Conservation (phyloP, 495 filamentous ascomycete genomes). For the Aspergillus saccharolyticus region DNA sequence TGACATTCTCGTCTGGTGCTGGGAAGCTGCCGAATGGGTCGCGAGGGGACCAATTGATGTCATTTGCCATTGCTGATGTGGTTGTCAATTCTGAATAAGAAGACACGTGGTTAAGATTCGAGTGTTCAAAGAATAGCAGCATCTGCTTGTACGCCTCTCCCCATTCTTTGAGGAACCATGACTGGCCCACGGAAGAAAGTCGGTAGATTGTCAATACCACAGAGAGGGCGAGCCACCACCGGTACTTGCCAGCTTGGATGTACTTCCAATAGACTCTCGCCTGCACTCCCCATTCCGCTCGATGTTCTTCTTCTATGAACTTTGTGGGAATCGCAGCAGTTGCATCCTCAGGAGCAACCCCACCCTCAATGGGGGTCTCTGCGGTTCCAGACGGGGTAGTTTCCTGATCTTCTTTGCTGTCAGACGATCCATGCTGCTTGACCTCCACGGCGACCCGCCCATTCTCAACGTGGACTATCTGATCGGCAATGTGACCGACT, state of each 20-base stretch:
- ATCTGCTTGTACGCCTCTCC: conserved; percentile 62
- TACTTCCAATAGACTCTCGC: conserved; percentile 75
- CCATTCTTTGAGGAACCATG: conserved; percentile 84
- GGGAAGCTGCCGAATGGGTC: conserved; percentile 55
- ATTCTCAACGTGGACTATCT: conserved; percentile 60
- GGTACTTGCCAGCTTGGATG: conserved; percentile 67
- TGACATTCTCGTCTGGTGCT: conserved; percentile 58
- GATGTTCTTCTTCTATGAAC: conserved; percentile 77
- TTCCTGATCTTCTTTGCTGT: conserved; percentile 17
- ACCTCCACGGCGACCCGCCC: conserved; percentile 49
- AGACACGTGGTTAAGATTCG: neutral
- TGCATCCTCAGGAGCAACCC: conserved; percentile 37
- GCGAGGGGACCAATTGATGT: conserved; percentile 20
- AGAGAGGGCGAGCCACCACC: conserved; percentile 64
- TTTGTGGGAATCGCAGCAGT: conserved; percentile 57
- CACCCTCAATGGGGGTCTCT: conserved; percentile 31
- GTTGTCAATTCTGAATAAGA: conserved; percentile 1
- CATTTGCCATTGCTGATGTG: conserved; percentile 5
- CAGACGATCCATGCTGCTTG: conserved; percentile 17
- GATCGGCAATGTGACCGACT: conserved; percentile 58
- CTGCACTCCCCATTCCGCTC: conserved; percentile 70
- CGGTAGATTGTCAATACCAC: conserved; percentile 55
- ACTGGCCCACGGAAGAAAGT: conserved; percentile 52
- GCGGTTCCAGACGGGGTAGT: conserved; percentile 21
- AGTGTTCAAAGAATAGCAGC: conserved; percentile 11